Evolutionary conservation across 1,284 basidiomycete genomes (phyloP).

Genomic region (Moniliophthora roreri): DNA sequence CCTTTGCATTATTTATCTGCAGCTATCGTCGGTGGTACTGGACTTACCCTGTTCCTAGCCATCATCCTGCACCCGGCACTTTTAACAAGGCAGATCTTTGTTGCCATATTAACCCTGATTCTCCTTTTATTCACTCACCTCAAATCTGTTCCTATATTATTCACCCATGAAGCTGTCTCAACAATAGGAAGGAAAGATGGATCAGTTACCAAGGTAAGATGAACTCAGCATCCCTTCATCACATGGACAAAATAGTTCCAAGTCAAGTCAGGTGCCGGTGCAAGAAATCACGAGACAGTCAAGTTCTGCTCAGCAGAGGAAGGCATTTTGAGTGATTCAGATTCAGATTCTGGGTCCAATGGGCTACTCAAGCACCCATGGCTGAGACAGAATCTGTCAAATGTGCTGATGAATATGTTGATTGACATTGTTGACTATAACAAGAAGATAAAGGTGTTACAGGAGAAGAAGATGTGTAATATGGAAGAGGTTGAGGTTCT

Average conservation of each 20-base stretch:
- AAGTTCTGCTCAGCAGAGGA: slow-evolving; percentile 45
- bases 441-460: slow-evolving; percentile 21
- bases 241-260: slow-evolving; percentile 10
- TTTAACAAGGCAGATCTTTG: slow-evolving; percentile 51
- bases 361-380: slow-evolving; percentile 22
- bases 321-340: slow-evolving; percentile 21
- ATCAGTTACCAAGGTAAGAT: slow-evolving; percentile 10
- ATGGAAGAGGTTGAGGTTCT: slow-evolving; percentile 23
- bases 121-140: slow-evolving; percentile 39
- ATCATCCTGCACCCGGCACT: slow-evolving; percentile 62
- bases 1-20: no score
- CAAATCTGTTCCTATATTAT: background rate
- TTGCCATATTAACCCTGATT: slow-evolving; percentile 41
- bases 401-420: slow-evolving; percentile 21
- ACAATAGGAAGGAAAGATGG: slow-evolving; percentile 15
- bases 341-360: slow-evolving; percentile 35
- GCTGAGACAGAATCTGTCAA: slow-evolving; percentile 20
- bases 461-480: slow-evolving; percentile 14
- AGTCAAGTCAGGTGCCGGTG: slow-evolving; percentile 22
- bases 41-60: slow-evolving; percentile 50
- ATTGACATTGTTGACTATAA: slow-evolving; percentile 24
- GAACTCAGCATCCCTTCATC: no score
- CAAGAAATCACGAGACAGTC: slow-evolving; percentile 42
- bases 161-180: slow-evolving; percentile 20
- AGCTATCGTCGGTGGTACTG: slow-evolving; percentile 58